Base-by-base conservation (phyloP, 768 basidiomycete species). In the Leccinum olivaceopallidum region DNA sequence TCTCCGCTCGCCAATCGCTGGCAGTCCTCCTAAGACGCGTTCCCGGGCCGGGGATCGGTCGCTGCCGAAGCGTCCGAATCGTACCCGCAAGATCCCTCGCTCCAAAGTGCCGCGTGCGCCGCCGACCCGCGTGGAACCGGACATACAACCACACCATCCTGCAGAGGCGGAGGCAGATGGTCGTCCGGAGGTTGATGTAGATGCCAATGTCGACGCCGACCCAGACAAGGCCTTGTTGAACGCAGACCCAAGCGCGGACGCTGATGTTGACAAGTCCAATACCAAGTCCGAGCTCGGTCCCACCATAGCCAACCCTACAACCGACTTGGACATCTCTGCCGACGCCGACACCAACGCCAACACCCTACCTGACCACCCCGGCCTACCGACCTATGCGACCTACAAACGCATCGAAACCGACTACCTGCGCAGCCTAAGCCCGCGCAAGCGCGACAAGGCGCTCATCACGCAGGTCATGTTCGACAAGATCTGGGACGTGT, bases 391-490 rank as follows among this genome's bases (percentile, higher is more conserved):
- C 4, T 82, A 83, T 58, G 78, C 76, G 9, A 82, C 84, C 53
- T 91, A 87, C 75, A 81, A 84, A 53, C 70, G 75, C 39, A 80
- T 88, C 66, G 83, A 89, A 65, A 71, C 75, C 0, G 75, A 76
- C 36, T 92, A 92, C 71, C 75, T 91, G 55, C 66, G 70, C 20
- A 80, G 81, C 18, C 81, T 92, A 32, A 83, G 82, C 56, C 77
- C 81, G 4, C 78, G 83, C 56, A 85, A 85, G 64, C 74, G 79
- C 6, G 83, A 83, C 39, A 92, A 92, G 71, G 88, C 90, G 5
- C 81, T 92, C 60, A 87, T 93, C 71, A 84, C 84, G 13, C 87
- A 86, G 66, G 74, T 74, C 34, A 79, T 87, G 79, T 90, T 90
- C 69, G 86, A 88, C 75, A 77, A 84, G 50, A 86, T 92, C 72